A percentile compares a stretch with the other conserved stretches of the same genome.
These are phyloP conservation scores for Arbutus unedo DNA, from an alignment of 148 eudicot genomes.

Conservation along the genomic window DNA sequence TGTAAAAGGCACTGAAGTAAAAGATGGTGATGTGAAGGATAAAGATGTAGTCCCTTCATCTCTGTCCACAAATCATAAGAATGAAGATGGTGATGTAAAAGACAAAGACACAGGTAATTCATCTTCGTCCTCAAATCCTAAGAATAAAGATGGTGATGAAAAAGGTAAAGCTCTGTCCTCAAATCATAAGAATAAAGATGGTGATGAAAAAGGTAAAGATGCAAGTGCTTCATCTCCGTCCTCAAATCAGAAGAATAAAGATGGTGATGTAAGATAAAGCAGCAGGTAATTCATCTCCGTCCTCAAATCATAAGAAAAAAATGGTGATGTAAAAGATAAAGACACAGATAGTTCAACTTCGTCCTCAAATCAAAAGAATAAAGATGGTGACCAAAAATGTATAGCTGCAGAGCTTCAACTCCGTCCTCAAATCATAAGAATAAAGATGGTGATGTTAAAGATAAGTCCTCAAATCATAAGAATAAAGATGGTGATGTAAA, in stretches of 20 bases:
- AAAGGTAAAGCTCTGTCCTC: no score
- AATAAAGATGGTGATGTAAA: neutral
- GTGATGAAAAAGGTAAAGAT: no score
- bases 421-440: neutral
- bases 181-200: no score
- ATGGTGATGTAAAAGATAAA: neutral
- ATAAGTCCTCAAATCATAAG: neutral
- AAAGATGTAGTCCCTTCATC: no score
- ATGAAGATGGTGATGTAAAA: neutral
- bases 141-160: neutral
- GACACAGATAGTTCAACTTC: no score
- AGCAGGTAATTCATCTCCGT: no score
- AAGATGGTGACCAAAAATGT: no score
- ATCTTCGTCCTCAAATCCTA: neutral
- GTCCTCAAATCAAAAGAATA: no score
- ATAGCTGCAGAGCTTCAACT: no score
- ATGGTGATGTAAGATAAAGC: neutral
- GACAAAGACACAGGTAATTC: neutral
- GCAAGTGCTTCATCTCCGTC: no score
- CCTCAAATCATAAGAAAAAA: neutral
- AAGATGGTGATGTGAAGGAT: no score
- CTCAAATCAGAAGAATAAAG: no score
- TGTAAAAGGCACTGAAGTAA: neutral
- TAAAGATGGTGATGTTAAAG: neutral
- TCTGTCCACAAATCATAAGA: neutral